Base-by-base conservation (phyloP, 164 flowering plant genomes). In the Umbilicus rupestris region DNA sequence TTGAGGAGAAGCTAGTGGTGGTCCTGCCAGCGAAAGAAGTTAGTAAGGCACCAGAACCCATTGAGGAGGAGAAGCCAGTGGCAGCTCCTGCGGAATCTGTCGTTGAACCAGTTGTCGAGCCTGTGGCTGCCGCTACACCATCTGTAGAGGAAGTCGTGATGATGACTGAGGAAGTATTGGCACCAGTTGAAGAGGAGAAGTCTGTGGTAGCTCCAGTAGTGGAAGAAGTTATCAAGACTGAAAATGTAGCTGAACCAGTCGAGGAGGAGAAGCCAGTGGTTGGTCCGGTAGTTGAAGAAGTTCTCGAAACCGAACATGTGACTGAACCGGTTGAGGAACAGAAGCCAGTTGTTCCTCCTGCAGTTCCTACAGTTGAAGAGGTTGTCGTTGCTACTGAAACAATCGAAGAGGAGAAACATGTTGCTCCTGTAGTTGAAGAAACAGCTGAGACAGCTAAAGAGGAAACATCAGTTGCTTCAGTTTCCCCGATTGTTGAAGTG, bases 11-110 rank as follows among this genome's bases (percentile, higher is more conserved):
- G 33, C 4, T 15, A 28, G 31, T 55, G 31, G 33, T 28, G 33
- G 33, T 28, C 35, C 19, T 33, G 17, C 60, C 33, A 10, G 60
- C 28, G 33, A 33, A 55, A 55, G 60, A 55, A 26, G 60, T 28
- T 55, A 14, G 17, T 55, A 55, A 55, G 60, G 33, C 60, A 55
- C 31, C 60, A 28, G 60, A 26, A 15, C 60, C 31, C 3, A 19
- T 29, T 9, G 58, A 52, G 60, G 59, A 26, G 59, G 60, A 55
- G 5, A 55, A 55, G 9, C 60, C 60, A 55, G 57, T 50, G 28
- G 14, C 29, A 50, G 57, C 28, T 50, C 28, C 11, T 50, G 57
- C 7, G 57, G 57, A 50, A 50, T 28, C 57, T 22, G 29, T 49
- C 10, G 9, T 49, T 49, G 57, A 22, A 12, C 28, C 28, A 20